Base-by-base conservation (phyloP, 768 basidiomycete species). In the Naganishia antarctica region DNA sequence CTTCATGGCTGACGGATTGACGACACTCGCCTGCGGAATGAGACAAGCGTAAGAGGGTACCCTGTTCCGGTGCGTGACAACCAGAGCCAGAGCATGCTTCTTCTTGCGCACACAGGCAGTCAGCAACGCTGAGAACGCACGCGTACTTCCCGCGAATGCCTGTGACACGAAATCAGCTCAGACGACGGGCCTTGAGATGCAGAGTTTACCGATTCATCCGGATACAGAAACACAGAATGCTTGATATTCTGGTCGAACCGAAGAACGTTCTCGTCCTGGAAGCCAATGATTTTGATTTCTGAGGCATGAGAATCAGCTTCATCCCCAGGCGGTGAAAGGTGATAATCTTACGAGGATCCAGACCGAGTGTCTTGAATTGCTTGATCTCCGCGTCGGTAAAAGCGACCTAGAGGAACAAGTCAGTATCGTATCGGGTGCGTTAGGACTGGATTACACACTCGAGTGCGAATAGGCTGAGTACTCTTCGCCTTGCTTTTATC, bases 231-330 rank as follows among this genome's bases (percentile, higher is more conserved):
- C 48, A 84, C 78, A 0, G 92, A 87, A 77, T 97, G 92, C 72
- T 91, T 94, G 72, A 96, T 78, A 69, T 93, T 94, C 73, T 97
- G 90, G 73, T 92, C 88, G 69, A 93, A 88, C 1, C 79, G 78
- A 1, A 98, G 81, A 68, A 87, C 82, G 5, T 76, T 77, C 13
- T 82, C 82, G 60, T 87, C 81, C 74, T 92, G 91, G 81, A 97
- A 98, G 4, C 96, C 96, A 28, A 99, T 84, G 4, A 99, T 84
- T 75, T 87, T 91, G 73, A 99, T 84, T 12, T 86, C 91, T 57
- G 15, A 4, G 13, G 23, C 21, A 8, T 25, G 13, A 15, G 4
- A 11, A 23, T 57, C 23, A 57, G 53, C 34, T 57, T 3, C 15
- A 21, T 6, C 12, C 26, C 21, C 64, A 28, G 53, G 3, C n/a